phyloP scores from a whole-genome alignment of 805 yeast species.

The Pichia californica region DNA sequence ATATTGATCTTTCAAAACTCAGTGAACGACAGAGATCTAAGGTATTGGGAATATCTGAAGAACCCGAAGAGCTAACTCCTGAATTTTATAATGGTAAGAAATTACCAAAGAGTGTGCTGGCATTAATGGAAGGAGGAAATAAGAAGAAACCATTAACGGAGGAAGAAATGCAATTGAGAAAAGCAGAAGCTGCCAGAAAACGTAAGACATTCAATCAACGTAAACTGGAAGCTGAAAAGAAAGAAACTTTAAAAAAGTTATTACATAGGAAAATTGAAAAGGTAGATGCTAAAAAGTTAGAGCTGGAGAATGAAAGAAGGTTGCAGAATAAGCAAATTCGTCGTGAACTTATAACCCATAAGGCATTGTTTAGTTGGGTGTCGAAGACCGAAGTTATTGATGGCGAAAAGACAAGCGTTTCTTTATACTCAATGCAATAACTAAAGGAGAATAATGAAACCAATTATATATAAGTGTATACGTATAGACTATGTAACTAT shows the following conservation, averaged over 20 bases:
- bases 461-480: neutral
- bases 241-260: constrained; percentile 82
- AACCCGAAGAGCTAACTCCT: constrained; percentile 11
- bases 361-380: constrained; percentile 39
- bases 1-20: constrained; percentile 30
- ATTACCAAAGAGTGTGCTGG: constrained; percentile 26
- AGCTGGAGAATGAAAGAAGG: constrained; percentile 24
- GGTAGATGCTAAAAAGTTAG: constrained; percentile 37
- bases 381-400: constrained; percentile 21
- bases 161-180: constrained; percentile 73
- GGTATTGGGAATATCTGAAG: constrained; percentile 29
- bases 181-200: constrained; percentile 84
- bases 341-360: constrained; percentile 38
- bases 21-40: constrained; percentile 52
- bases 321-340: constrained; percentile 10
- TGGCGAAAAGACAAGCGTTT: constrained; percentile 13
- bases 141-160: constrained; percentile 62
- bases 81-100: constrained; percentile 7
- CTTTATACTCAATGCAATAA: constrained; percentile 18
- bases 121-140: constrained; percentile 34
- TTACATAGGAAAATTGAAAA: constrained; percentile 79
- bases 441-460: neutral
- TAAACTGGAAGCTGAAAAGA: constrained; percentile 84
- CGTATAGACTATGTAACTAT: neutral
- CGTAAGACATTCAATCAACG: constrained; percentile 79